Conservation (phyloP, 345 rosid genomes). For the Erodium maritimum region DNA sequence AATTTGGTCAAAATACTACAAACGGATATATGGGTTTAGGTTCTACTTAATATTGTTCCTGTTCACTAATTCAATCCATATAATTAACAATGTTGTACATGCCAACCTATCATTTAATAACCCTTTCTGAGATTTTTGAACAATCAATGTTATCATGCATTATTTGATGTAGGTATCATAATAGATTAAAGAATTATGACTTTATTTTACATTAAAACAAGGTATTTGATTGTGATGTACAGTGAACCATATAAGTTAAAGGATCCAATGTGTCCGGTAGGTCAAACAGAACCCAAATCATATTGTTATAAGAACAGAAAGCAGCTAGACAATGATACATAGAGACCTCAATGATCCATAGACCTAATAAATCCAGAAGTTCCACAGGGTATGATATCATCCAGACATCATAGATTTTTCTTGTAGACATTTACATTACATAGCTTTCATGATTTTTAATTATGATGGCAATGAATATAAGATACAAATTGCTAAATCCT, state of each 20-base stretch:
- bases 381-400: conserved; percentile 4
- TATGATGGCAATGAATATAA: conserved; percentile 2
- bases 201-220: too few species aligned
- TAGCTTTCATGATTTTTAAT: conserved; percentile 4
- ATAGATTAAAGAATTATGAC: too few species aligned
- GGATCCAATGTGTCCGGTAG: too few species aligned
- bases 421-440: not conserved
- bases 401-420: not conserved
- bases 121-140: too few species aligned
- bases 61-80: too few species aligned
- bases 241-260: too few species aligned
- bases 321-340: conserved; percentile 1
- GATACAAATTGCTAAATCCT: not conserved
- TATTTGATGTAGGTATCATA: too few species aligned
- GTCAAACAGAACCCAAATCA: not conserved
- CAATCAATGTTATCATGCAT: too few species aligned
- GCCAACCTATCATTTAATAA: too few species aligned
- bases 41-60: too few species aligned
- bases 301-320: not conserved
- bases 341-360: not conserved
- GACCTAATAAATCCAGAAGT: not conserved
- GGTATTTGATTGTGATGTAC: too few species aligned
- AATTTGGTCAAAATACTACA: not conserved
- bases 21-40: not conserved
- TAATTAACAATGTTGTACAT: too few species aligned